A percentile compares a stretch with the other conserved stretches of the same genome.
These are phyloP conservation scores for Byssoonygena ceratinophila DNA, from an alignment of 2,329 filamentous ascomycete species.

Conservation along the genomic window DNA sequence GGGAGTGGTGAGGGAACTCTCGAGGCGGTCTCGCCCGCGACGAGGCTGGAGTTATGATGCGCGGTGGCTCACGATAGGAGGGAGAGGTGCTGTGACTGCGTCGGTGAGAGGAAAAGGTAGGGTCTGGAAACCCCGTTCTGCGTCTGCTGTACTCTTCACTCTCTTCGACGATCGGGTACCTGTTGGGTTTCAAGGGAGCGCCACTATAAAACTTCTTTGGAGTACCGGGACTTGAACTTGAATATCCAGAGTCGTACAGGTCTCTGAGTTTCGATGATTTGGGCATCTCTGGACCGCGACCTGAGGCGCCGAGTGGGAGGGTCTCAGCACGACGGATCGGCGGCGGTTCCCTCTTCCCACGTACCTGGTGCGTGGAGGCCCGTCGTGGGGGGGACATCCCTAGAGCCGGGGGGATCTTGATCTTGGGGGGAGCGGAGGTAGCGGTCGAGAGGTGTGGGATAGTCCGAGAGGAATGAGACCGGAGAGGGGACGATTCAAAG, in stretches of 20 bases:
- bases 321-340: slow-evolving; percentile 25
- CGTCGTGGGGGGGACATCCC: slow-evolving; percentile 27
- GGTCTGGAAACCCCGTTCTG: slow-evolving; percentile 24
- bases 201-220: slow-evolving; percentile 28
- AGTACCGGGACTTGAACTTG: slow-evolving; percentile 31
- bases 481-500: slow-evolving; percentile 26
- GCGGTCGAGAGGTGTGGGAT: slow-evolving; percentile 31
- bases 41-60: slow-evolving; percentile 18
- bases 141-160: slow-evolving; percentile 18
- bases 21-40: too few relatives aligned
- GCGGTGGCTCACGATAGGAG: slow-evolving; percentile 21
- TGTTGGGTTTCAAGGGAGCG: slow-evolving; percentile 26
- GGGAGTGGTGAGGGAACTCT: slow-evolving; percentile 9
- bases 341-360: slow-evolving; percentile 24
- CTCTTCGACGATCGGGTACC: slow-evolving; percentile 27
- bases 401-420: slow-evolving; percentile 23
- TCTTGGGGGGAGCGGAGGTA: slow-evolving; percentile 26
- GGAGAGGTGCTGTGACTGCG: slow-evolving; percentile 20
- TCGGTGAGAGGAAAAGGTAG: slow-evolving; percentile 5
- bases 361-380: slow-evolving; percentile 25
- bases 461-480: slow-evolving; percentile 21
- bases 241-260: slow-evolving; percentile 37
- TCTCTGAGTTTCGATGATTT: slow-evolving; percentile 32
- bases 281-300: slow-evolving; percentile 19
- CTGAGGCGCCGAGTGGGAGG: slow-evolving; percentile 17